Evolutionary conservation across 495 filamentous ascomycete species (phyloP).

Genomic region (Talaromyces liani): DNA sequence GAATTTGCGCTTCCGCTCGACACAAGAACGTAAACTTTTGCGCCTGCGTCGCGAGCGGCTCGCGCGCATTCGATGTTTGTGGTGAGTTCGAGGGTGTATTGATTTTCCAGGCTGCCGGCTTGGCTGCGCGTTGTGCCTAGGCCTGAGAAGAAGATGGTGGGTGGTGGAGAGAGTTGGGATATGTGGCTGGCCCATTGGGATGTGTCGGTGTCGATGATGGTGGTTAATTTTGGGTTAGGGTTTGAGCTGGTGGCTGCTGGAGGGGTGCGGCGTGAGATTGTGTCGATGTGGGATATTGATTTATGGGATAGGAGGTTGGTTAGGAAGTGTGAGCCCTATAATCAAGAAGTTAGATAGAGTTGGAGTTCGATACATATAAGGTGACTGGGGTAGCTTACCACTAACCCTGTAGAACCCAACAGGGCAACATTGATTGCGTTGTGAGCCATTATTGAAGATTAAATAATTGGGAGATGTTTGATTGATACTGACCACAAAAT

Average conservation of each 20-base stretch:
- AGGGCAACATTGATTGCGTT: slow-evolving; percentile 37
- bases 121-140: slow-evolving; percentile 59
- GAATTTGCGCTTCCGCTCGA: slow-evolving; percentile 47
- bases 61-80: slow-evolving; percentile 63
- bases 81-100: slow-evolving; percentile 71
- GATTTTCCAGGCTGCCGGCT: slow-evolving; percentile 63
- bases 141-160: slow-evolving; percentile 54
- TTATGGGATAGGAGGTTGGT: slow-evolving; percentile 32
- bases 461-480: not conserved
- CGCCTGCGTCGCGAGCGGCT: slow-evolving; percentile 55
- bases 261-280: slow-evolving; percentile 39
- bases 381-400: slow-evolving; percentile 24
- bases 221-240: slow-evolving; percentile 34
- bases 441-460: slow-evolving; percentile 6
- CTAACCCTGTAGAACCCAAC: slow-evolving; percentile 41
- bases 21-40: slow-evolving; percentile 61
- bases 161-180: slow-evolving; percentile 44
- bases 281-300: slow-evolving; percentile 34
- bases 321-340: slow-evolving; percentile 44
- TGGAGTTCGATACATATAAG: not conserved
- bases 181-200: slow-evolving; percentile 51
- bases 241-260: slow-evolving; percentile 15
- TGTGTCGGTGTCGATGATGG: slow-evolving; percentile 36
- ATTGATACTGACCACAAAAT: not conserved
- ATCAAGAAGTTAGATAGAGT: no score